Base-by-base conservation (phyloP, 305 asterid species). In the Stenogyne calaminthoides region DNA sequence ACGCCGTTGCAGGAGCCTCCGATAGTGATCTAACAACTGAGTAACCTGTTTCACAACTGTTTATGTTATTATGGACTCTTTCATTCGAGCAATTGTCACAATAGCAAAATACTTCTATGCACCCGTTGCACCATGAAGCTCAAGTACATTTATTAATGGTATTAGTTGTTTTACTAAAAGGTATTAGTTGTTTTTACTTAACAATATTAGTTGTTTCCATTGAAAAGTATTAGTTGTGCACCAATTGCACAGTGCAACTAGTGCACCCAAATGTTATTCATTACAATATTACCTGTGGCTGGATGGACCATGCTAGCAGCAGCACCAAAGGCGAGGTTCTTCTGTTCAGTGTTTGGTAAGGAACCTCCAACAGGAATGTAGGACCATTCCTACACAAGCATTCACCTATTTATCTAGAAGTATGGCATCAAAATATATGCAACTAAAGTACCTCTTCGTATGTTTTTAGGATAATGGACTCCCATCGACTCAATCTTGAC, bases 281-380 rank as follows among this genome's bases (percentile, higher is more conserved):
- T 32, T 32, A 32, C 36, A 32, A 32, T 32, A 32, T 32, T 85
- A 92, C 99, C 99, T 51, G 99, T 94, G 82, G 99, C 99, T 25
- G 99, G 99, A 83, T 94, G 98, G 71, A 94, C 97, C 98, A 94
- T 91, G 89, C 98, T 94, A 69, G 98, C 98, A 80, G 98, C 98
- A 80, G 98, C 98, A 62, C 98, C 98, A 77, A 94, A 94, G 78
- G 98, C 98, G 14, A 94, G 97, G 81, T 92, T 94, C 71, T 87
- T 90, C 80, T 94, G 98, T 83, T 86, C 96, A 1, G 98, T 94
- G 80, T 87, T 92, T 20, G 99, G 99, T 81, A 94, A 84, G 32
- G 99, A 94, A 69, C 99, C 99, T 55, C 99, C 99, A 60, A 94
- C 98, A 5, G 99, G 99, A 75, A 94, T 94, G 66, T 94, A 94